Percentiles rank a stretch among this genome's conserved stretches.
phyloP scores from a whole-genome alignment of 371 early-diverging fungal genomes.

The Mucor velutinosus region DNA sequence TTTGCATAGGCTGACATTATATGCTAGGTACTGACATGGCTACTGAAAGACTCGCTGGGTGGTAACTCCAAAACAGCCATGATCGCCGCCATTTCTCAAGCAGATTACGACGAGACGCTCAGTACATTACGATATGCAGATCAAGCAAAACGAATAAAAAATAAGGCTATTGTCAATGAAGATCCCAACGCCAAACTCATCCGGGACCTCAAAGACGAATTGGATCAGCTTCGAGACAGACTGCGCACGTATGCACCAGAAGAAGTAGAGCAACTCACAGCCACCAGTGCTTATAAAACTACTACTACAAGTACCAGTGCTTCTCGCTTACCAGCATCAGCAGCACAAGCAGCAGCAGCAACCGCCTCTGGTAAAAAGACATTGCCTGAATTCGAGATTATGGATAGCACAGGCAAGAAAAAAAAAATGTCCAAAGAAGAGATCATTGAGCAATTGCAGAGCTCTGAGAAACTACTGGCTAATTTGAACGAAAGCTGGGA shows the following conservation, averaged over 20 bases:
- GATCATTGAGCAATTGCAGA: constrained; percentile 78
- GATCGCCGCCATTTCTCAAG: constrained; percentile 87
- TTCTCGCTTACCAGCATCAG: background rate
- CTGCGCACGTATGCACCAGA: constrained; percentile 66
- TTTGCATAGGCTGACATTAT: background rate
- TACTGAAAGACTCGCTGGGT: constrained; percentile 92
- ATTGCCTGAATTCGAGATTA: constrained; percentile 47
- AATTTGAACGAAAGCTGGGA: constrained; percentile 88
- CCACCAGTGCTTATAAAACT: constrained; percentile 37
- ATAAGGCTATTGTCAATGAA: constrained; percentile 92
- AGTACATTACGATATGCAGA: constrained; percentile 96
- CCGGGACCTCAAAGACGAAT: constrained; percentile 86
- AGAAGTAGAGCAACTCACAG: constrained; percentile 46
- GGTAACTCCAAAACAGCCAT: constrained; percentile 95
- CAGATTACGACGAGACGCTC: constrained; percentile 86
- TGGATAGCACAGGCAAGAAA: constrained; percentile 51
- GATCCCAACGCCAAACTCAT: constrained; percentile 87
- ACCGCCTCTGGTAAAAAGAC: background rate
- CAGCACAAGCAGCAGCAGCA: background rate
- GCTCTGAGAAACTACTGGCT: constrained; percentile 85
- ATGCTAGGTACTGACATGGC: constrained; percentile 82
- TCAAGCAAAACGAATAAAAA: constrained; percentile 91
- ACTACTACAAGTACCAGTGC: background rate
- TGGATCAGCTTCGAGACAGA: constrained; percentile 67
- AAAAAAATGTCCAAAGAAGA: constrained; percentile 62